Evolutionary conservation across 805 yeast species (phyloP), one percentile per base, ranked within the genome.

Genomic region (Pichia heedii): DNA sequence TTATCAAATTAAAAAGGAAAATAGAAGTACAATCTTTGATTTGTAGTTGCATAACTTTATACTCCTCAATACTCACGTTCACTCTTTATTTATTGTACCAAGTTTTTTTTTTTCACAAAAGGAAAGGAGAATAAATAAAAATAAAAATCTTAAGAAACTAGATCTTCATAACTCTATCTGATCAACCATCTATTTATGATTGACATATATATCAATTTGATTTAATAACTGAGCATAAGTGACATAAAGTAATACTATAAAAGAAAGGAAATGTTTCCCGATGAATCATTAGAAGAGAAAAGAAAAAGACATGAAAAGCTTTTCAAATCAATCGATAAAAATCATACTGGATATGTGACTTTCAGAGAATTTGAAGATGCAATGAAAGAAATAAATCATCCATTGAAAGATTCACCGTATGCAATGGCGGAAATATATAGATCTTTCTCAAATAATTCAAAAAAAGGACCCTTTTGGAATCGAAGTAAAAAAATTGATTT

Each of bases 361-460:
- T 56, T 73, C 8, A 58, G 61, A 32, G 78, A 74, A 43, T 74
- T 76, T 55, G 66, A 66, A 42, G 53, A 60, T 30, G 78, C 79
- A 8, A 58, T 75, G 43, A 60, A 63, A 43, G 49, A 60, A 22
- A 54, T 71, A 33, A 70, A 79, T 44, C 88, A 84, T 58, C 94
- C 90, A 1, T 63, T 84, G 20, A 74, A 75, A 40, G 69, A 76
- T 44, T 76, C 77, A 22, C 73, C 74, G 5, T 78, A 71, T 40
- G 78, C 87, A 29, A 71, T 82, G 37, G 63, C 65, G 36, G 69
- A 70, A 43, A 65, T 84, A 4, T 81, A 82, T 60, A 61, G 67
- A 34, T 68, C 80, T 1, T 73, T 84, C 54, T 40, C 47, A 1
- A 45, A 44, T 40, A 46, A 48, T 29, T 43, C 53, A 1, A 37